Percentiles rank a stretch among this genome's conserved stretches.
phyloP scores from a whole-genome alignment of 208 protist genomes.

The Vickermania spadyakhi region DNA sequence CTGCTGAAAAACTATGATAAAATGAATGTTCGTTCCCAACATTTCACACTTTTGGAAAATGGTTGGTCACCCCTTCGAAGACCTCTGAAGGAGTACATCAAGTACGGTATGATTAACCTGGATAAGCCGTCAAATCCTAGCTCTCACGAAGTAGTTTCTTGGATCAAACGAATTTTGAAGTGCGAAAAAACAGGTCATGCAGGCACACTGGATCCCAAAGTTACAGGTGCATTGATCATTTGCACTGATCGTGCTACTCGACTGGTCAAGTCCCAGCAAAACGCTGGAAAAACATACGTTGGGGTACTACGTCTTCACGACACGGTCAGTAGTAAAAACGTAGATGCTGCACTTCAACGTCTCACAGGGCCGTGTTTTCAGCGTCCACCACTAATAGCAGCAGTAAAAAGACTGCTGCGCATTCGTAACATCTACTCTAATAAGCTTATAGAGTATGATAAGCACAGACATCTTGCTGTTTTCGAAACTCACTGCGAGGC shows the following conservation, averaged over 20 bases:
- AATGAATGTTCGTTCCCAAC: conserved; percentile 94
- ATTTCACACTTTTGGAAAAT: conserved; percentile 96
- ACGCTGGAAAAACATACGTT: conserved; percentile 99
- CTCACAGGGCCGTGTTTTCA: conserved; percentile 99
- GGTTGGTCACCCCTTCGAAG: conserved; percentile 97
- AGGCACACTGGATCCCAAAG: conserved; percentile 99
- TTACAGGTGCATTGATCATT: conserved; percentile 99
- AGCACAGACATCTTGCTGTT: conserved; percentile 94
- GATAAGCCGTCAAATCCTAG: conserved; percentile 99
- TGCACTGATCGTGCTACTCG: conserved; percentile 98
- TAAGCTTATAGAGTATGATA: conserved; percentile 98
- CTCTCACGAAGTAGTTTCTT: conserved; percentile 99
- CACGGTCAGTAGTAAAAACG: conserved; percentile 82
- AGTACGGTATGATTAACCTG: conserved; percentile 99
- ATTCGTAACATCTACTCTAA: conserved; percentile 99
- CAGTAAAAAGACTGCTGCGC: conserved; percentile 97
- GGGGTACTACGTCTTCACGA: conserved; percentile 96
- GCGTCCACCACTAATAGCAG: conserved; percentile 97
- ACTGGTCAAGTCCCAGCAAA: conserved; percentile 99
- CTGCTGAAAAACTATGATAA: conserved; percentile 99
- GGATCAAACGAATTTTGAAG: conserved; percentile 98
- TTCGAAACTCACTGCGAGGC: conserved; percentile 99
- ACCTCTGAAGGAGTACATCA: conserved; percentile 95
- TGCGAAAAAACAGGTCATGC: conserved; percentile 99
- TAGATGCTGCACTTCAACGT: conserved; percentile 91